Conservation (phyloP, 352 stramenopile species). For the Pythium aquatile region DNA sequence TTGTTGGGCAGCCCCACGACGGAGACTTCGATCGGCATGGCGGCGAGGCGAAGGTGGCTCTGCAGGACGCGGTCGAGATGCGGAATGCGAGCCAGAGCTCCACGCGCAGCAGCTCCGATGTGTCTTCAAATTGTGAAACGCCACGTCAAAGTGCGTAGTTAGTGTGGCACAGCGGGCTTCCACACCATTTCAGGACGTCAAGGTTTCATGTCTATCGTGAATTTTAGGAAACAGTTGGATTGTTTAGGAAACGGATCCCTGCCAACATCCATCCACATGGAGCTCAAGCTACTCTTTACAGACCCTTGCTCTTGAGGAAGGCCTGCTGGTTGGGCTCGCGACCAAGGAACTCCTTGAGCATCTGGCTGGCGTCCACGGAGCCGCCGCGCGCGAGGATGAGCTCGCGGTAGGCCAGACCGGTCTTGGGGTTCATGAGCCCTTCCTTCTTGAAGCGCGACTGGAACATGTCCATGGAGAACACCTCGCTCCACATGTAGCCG, state of each 20-base stretch:
- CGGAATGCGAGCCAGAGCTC: conserved; percentile 1
- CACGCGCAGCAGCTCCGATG: not conserved
- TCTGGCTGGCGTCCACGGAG: conserved; percentile 71
- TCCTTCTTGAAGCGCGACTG: conserved; percentile 84
- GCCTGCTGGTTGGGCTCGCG: conserved; percentile 73
- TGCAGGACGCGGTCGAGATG: not conserved
- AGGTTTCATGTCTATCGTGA: not conserved
- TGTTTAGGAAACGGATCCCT: not conserved
- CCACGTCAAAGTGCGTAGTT: conserved; percentile 15
- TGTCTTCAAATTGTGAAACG: conserved; percentile 29
- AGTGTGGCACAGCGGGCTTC: conserved; percentile 1
- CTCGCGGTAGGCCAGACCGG: conserved; percentile 82
- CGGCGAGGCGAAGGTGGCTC: not conserved
- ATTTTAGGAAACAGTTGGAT: not conserved
- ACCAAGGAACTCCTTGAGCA: conserved; percentile 81
- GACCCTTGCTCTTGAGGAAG: conserved; percentile 81
- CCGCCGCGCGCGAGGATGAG: conserved; percentile 83
- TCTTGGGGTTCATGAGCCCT: conserved; percentile 77
- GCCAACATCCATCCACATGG: too few species aligned
- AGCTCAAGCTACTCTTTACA: conserved; percentile 23
- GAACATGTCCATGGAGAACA: conserved; percentile 91
- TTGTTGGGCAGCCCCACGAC: conserved; percentile 75
- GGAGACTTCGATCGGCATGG: conserved; percentile 56
- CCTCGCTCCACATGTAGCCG: conserved; percentile 90
- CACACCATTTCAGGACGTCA: not conserved